Evolutionary conservation across 78 protist genomes (phyloP).

Genomic region (Planoprotostelium fungivorum): DNA sequence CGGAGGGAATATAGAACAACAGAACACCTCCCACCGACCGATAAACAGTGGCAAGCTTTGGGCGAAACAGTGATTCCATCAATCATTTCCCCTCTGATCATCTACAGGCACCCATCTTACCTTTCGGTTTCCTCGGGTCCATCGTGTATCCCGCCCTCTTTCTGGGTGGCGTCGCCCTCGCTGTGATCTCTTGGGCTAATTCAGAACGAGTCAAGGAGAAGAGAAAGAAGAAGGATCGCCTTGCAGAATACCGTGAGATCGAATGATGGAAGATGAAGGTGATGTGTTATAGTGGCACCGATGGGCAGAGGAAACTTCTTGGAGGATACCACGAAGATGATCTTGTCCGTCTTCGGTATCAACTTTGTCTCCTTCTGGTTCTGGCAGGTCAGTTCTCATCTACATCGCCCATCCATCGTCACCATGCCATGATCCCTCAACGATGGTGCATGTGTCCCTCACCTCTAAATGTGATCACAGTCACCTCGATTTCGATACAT

Average conservation of each 20-base stretch:
- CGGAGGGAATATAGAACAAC: too few species aligned
- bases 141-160: neutral
- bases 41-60: too few species aligned
- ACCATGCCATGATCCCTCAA: neutral
- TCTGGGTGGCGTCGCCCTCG: neutral
- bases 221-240: neutral
- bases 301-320: neutral
- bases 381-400: neutral
- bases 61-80: too few species aligned
- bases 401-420: too few species aligned
- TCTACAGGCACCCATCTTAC: neutral
- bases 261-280: neutral
- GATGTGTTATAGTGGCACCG: neutral
- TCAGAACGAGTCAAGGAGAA: neutral
- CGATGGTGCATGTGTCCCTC: neutral
- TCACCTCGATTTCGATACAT: neutral
- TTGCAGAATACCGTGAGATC: too few species aligned
- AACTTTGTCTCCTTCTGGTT: neutral
- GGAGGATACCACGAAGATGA: neutral
- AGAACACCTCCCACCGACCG: too few species aligned
- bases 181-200: neutral
- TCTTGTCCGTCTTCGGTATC: neutral
- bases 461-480: too few species aligned
- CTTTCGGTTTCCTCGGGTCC: neutral
- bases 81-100: too few species aligned